Base-by-base conservation (phyloP, 2,329 filamentous ascomycete genomes). In the Penicillium sp. region DNA sequence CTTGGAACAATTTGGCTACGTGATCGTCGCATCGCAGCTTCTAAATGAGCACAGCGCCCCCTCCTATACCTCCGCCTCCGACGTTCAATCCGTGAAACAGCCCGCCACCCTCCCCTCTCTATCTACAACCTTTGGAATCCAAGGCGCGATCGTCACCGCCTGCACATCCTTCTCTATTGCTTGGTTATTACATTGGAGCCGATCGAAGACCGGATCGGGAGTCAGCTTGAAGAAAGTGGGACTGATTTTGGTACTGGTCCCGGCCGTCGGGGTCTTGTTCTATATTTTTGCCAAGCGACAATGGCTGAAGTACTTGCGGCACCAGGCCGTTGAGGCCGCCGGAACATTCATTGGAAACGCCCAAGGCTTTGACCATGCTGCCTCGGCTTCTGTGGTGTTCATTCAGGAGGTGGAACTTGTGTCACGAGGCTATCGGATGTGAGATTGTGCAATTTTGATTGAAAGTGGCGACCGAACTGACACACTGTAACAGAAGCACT, bases 401-500 rank as follows among this genome's bases (percentile, higher is more conserved):
- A 88, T 97, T 58, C 92, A 96, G 71, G 92, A 97, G 74, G 92
- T 97, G n/a, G 92, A 97, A 75, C 81, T 97, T 31, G 92, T 97
- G 24, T 95, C 92, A 29, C 85, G 92, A 63, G 92, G 92, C 21
- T 97, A 96, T 72, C 83, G 90, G 75, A 81, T 96, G 86, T 91
- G 74, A 72, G 86, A 77, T 45, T 43, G 32, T 36, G 21, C 38
- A 40, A 43, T 42, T 45, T 46, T 52, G 53, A 45, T 54, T 11
- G 8, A 5, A 11, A 1, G 7, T 18, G 1, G 18, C 2, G 21
- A 29, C 13, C 5, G 16, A 22, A 50, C 59, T 67, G 58, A 63
- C 57, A 61, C 66, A 50, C 38, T 32, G 55, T 39, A 27, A 50
- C 65, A 95, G 90, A 75, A 96, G 90, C 79, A 88, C 86, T 14